Conservation (phyloP, 306 rosid genomes). For the Quercus gilva region DNA sequence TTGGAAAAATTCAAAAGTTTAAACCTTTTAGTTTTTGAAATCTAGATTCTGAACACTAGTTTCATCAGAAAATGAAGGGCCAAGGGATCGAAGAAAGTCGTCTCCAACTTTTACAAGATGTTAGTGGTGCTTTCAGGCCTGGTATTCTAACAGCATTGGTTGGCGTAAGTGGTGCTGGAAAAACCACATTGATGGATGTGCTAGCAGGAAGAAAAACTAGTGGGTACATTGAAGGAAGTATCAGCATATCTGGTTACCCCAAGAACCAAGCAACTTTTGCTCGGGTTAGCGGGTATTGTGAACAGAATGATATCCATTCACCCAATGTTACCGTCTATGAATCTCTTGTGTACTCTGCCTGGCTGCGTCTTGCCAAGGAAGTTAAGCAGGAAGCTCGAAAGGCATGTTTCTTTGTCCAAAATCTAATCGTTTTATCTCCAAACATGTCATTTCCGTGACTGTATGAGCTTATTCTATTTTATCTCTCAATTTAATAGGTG, state of each 20-base stretch:
- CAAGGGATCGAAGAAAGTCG: slow-evolving; percentile 37
- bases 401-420: slow-evolving; percentile 29
- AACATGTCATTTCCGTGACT: neutral
- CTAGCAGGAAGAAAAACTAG: slow-evolving; percentile 57
- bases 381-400: slow-evolving; percentile 30
- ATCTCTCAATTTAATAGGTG: no score
- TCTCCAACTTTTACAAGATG: slow-evolving; percentile 42
- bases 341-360: slow-evolving; percentile 48
- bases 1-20: neutral
- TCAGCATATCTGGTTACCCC: slow-evolving; percentile 51
- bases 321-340: slow-evolving; percentile 46
- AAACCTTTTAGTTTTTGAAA: neutral
- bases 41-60: neutral
- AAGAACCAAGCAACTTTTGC: slow-evolving; percentile 56
- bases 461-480: no score
- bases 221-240: slow-evolving; percentile 52
- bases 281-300: slow-evolving; percentile 50
- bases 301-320: slow-evolving; percentile 54
- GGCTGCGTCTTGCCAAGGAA: slow-evolving; percentile 50
- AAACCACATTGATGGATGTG: slow-evolving; percentile 60
- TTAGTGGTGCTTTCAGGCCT: slow-evolving; percentile 52
- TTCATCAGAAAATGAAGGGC: slow-evolving; percentile 42
- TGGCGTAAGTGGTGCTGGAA: slow-evolving; percentile 63
- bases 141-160: slow-evolving; percentile 51
- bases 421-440: neutral